Evolutionary conservation across 108 stramenopile species (phyloP).

Genomic region (Seminavis robusta): DNA sequence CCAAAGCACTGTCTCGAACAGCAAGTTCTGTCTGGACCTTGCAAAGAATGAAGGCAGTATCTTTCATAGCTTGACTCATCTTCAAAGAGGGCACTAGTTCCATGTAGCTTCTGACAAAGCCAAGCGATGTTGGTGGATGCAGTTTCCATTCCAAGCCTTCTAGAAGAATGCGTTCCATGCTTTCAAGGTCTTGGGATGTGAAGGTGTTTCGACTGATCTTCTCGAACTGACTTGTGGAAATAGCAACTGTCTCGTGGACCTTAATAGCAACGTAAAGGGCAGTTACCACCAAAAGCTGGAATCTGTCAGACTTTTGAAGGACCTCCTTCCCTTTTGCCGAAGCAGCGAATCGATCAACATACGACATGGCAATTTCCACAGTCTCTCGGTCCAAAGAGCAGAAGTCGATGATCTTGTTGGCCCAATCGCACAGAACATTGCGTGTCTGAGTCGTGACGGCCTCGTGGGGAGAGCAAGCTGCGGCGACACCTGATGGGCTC

Average conservation of each 20-base stretch:
- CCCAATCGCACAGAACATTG: conserved; percentile 57
- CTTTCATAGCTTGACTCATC: too few relatives aligned
- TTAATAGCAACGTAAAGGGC: conserved; percentile 5
- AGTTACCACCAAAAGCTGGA: conserved; percentile 3
- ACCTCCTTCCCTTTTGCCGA: conserved; percentile 9
- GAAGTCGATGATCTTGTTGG: conserved; percentile 52
- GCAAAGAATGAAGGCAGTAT: conserved; percentile 7
- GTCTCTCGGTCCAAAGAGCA: conserved; percentile 60
- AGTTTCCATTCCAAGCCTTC: conserved; percentile 16
- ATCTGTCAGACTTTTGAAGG: too few relatives aligned
- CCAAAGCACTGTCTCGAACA: conserved; percentile 29
- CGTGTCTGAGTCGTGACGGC: too few relatives aligned
- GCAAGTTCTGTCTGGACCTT: conserved; percentile 35
- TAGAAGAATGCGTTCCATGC: conserved; percentile 18
- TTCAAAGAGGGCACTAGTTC: conserved; percentile 12
- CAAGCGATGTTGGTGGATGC: conserved; percentile 21
- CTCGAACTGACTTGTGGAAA: background rate
- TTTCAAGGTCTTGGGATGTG: conserved; percentile 4
- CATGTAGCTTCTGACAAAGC: conserved; percentile 17
- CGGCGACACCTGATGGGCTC: too few relatives aligned
- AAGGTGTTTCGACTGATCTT: background rate
- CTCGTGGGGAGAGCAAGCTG: too few relatives aligned
- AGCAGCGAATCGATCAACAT: conserved; percentile 48
- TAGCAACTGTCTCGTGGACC: background rate
- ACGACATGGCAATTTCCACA: conserved; percentile 53